phyloP scores from a whole-genome alignment of 352 stramenopile species.

The Phytophthora sp. region DNA sequence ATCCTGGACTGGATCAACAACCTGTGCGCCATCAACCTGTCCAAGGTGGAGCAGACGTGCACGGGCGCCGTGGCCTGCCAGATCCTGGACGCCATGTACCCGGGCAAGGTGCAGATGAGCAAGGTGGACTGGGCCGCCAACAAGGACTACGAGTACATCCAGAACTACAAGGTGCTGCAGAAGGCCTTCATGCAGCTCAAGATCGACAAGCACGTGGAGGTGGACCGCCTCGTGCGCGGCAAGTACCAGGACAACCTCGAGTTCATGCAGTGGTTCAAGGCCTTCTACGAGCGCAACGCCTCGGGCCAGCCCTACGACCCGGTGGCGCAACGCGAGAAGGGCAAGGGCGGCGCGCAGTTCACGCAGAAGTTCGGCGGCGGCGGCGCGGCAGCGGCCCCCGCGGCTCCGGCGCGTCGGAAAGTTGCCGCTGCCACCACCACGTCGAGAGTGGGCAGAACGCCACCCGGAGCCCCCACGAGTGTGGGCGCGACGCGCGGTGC shows the following conservation, averaged over 20 bases:
- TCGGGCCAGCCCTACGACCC: slow-evolving; percentile 94
- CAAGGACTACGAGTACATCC: slow-evolving; percentile 98
- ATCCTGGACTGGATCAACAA: slow-evolving; percentile 99
- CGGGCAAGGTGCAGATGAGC: slow-evolving; percentile 95
- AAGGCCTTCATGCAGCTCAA: slow-evolving; percentile 96
- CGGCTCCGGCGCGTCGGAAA: slow-evolving; percentile 52
- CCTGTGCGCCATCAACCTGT: slow-evolving; percentile 93
- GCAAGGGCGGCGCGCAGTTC: slow-evolving; percentile 92
- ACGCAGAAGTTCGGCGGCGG: slow-evolving; percentile 68
- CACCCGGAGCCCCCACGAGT: slow-evolving; percentile 48
- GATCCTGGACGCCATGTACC: slow-evolving; percentile 96
- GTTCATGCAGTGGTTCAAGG: slow-evolving; percentile 99
- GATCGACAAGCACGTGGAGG: slow-evolving; percentile 97
- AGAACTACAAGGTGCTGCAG: slow-evolving; percentile 99
- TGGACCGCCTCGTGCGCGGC: slow-evolving; percentile 97
- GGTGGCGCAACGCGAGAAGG: slow-evolving; percentile 89
- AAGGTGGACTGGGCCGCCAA: slow-evolving; percentile 98
- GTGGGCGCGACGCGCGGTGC: slow-evolving; percentile 12
- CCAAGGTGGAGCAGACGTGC: slow-evolving; percentile 98
- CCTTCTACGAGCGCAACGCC: slow-evolving; percentile 92
- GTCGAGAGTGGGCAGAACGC: slow-evolving; percentile 46
- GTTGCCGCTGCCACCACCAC: slow-evolving; percentile 27
- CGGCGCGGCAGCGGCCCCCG: not conserved
- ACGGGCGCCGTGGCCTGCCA: slow-evolving; percentile 97
- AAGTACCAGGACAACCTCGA: slow-evolving; percentile 99